phyloP scores from a whole-genome alignment of 768 basidiomycete species.

The Hypholoma fasciculare region DNA sequence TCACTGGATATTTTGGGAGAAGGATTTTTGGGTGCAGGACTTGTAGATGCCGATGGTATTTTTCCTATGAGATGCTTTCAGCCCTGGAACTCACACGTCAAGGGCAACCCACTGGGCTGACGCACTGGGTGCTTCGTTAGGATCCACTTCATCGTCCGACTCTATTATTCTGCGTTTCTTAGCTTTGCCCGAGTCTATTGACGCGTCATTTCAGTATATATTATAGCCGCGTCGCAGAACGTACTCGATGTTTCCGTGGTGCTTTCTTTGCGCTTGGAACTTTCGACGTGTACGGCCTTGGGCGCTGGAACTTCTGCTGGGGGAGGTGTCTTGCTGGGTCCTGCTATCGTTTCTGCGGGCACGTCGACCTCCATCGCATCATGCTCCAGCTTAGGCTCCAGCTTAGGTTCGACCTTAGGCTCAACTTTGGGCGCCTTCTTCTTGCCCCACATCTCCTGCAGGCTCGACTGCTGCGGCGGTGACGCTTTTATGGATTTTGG shows the following conservation, averaged over 20 bases:
- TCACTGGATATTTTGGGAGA: not conserved
- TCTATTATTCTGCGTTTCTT: slow-evolving; percentile 57
- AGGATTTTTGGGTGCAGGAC: slow-evolving; percentile 2
- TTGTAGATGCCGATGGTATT: not conserved
- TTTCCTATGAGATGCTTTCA: no score
- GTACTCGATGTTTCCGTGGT: slow-evolving; percentile 12
- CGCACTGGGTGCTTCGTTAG: slow-evolving; percentile 11
- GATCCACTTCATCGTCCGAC: slow-evolving; percentile 53
- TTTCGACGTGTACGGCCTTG: slow-evolving; percentile 27
- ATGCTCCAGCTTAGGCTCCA: slow-evolving; percentile 17
- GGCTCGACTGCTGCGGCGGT: slow-evolving; percentile 76
- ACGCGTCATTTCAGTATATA: not conserved
- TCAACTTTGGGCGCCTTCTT: slow-evolving; percentile 34
- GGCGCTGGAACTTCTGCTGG: not conserved
- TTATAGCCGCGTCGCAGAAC: not conserved
- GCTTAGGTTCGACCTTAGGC: slow-evolving; percentile 19
- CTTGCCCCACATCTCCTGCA: slow-evolving; percentile 72
- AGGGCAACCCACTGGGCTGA: not conserved
- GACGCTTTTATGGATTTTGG: slow-evolving; percentile 62
- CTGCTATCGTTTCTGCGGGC: slow-evolving; percentile 23
- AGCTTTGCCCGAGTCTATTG: slow-evolving; percentile 31
- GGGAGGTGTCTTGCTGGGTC: not conserved
- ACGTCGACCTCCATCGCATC: slow-evolving; percentile 30
- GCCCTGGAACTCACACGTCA: not conserved
- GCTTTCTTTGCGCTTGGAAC: slow-evolving; percentile 40